Base-by-base conservation (phyloP, 2,329 filamentous ascomycete genomes). In the Aspergillus floridensis region DNA sequence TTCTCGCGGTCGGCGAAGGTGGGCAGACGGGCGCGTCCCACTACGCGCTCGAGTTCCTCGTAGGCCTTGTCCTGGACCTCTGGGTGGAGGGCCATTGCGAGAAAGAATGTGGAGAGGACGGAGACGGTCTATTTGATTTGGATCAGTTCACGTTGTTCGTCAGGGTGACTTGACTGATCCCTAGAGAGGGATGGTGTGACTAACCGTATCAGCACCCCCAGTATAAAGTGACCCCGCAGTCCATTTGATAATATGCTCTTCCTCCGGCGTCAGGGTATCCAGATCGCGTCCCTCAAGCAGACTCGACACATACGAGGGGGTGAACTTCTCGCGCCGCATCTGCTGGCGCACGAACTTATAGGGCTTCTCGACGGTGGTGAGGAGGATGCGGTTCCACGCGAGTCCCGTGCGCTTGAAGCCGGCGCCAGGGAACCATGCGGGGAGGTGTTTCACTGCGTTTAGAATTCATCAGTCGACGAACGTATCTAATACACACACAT, bases 21-120 rank as follows among this genome's bases (percentile, higher is more conserved):
- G 0, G 75, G 70, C 3, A 76, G 72, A 0, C 66, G 63, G 22
- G 69, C 59, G 1, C 53, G n/a, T 0, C 75, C 77, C 7, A 78
- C 48, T 3, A 79, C 75, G 2, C 61, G 65, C 58, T 80, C 77
- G 21, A 80, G 69, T 56, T 79, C 76, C 14, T 72, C 70, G 32
- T 82, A 78, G 0, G 79, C 80, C 62, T 82, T 84, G 0, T 76
- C 76, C 24, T 84, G 78, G 19, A 83, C 80, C 7, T 79, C 77
- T 0, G 79, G 80, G 32, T 80, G 81, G n/a, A 82, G 73, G 16
- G 75, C 77, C 68, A 84, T 84, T 0, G 82, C 82, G 0, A 86
- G 74, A 21, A 82, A 74, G 65, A 85, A 85, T 0, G 64, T 68
- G 31, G 69, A 63, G 3, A 81, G 61, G 0, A 77, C 70, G 1